Conservation (phyloP, 495 filamentous ascomycete genomes). For the Astrothelium macrocarpum region DNA sequence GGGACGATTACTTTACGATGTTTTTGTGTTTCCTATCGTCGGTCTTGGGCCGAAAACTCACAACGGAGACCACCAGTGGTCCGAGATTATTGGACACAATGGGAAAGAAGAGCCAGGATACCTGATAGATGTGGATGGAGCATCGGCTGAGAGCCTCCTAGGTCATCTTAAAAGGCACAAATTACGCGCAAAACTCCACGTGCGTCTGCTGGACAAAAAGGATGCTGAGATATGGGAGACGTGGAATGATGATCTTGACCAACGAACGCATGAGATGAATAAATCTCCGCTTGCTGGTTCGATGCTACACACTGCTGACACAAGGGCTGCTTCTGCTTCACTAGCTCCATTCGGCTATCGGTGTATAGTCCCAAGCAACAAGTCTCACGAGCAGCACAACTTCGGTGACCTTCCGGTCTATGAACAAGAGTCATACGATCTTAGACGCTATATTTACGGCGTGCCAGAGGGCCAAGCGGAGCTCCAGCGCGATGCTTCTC, state of each 20-base stretch:
- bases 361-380: slow-evolving; percentile 23
- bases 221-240: slow-evolving; percentile 57
- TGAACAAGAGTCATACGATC: slow-evolving; percentile 43
- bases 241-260: slow-evolving; percentile 42
- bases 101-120: slow-evolving; percentile 42
- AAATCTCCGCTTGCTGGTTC: slow-evolving; percentile 11
- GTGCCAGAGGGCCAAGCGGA: slow-evolving; percentile 77
- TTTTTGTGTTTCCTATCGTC: slow-evolving; percentile 64
- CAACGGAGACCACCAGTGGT: not conserved
- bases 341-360: slow-evolving; percentile 43
- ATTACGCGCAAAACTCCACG: slow-evolving; percentile 63
- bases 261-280: slow-evolving; percentile 20
- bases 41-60: slow-evolving; percentile 13
- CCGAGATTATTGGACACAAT: slow-evolving; percentile 19
- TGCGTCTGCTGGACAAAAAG: slow-evolving; percentile 51
- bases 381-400: slow-evolving; percentile 5
- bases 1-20: slow-evolving; percentile 76
- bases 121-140: slow-evolving; percentile 72
- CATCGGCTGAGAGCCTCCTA: slow-evolving; percentile 48
- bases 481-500: slow-evolving; percentile 54
- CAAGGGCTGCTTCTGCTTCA: not conserved
- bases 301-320: slow-evolving; percentile 13
- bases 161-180: slow-evolving; percentile 75
- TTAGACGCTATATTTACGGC: slow-evolving; percentile 67
- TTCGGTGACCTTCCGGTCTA: slow-evolving; percentile 9